Percentiles rank a stretch among this genome's conserved stretches.
Evolutionary conservation across 106 monocot species (phyloP).

Genomic region (Phalaenopsis equestris): DNA sequence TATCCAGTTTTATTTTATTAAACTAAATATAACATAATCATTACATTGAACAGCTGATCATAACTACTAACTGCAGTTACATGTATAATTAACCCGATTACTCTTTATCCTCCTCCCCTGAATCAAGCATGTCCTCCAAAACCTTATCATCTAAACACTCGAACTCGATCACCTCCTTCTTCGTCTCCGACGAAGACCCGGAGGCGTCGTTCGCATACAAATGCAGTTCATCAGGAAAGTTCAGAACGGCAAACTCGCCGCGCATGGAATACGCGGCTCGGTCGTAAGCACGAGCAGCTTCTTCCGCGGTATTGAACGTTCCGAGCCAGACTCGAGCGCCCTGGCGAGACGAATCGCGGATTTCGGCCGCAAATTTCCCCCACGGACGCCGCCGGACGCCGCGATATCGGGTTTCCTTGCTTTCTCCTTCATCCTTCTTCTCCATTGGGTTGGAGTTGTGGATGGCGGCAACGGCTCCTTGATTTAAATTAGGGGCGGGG

Average conservation of each 20-base stretch:
- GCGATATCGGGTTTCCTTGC: not conserved
- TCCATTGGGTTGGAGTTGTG: not conserved
- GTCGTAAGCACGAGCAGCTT: slow-evolving; percentile 36
- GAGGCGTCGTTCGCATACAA: not conserved
- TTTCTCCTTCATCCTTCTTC: not conserved
- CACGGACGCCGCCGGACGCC: slow-evolving; percentile 26
- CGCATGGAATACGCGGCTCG: slow-evolving; percentile 27
- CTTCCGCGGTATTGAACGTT: slow-evolving; percentile 37
- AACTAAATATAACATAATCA: too few species aligned
- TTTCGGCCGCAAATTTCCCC: slow-evolving; percentile 70
- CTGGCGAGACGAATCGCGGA: slow-evolving; percentile 34
- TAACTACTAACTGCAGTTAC: too few species aligned
- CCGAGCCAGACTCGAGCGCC: slow-evolving; percentile 35
- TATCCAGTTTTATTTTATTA: too few species aligned
- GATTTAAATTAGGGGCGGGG: too few species aligned
- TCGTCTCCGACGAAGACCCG: not conserved
- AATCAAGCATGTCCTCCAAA: slow-evolving; percentile 28
- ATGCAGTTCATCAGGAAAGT: slow-evolving; percentile 20
- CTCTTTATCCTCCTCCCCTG: slow-evolving; percentile 4
- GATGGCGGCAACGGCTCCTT: not conserved
- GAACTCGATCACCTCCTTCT: slow-evolving; percentile 31
- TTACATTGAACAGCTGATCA: too few species aligned
- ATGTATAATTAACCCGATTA: too few species aligned
- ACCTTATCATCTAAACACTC: slow-evolving; percentile 40
- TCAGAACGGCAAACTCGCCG: slow-evolving; percentile 25